Base-by-base conservation (phyloP, 2,329 filamentous ascomycete species). In the Pseudogymnoascus sp. region DNA sequence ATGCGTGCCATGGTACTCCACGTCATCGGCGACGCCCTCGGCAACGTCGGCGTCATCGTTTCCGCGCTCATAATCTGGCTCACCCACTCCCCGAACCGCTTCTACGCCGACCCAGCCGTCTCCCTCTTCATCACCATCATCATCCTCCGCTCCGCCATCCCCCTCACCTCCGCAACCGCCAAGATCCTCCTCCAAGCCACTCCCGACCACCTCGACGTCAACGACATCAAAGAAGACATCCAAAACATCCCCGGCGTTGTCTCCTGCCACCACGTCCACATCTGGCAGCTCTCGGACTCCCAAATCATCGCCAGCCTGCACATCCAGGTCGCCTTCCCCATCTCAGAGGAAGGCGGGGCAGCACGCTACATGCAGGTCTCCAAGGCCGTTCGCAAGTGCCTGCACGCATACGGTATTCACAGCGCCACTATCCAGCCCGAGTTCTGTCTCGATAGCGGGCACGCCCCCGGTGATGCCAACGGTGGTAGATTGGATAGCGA, bases 361-460 rank as follows among this genome's bases (percentile, higher is more conserved):
- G 82, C 84, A 70, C 85, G 87, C 69, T 99, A 97, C 76, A 99
- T 99, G 93, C 83, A 87, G 65, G 82, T 99, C 39, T 91, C 93
- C 17, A 85, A 85, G 63, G 86, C 88, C 62, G 89, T 95, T 15
- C 84, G 92, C 57, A 87, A 87, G 70, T 99, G 94, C 70, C 84
- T 99, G 2, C 94, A 99, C 74, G 92, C 85, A 36, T 97, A 96
- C 69, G 93, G 94, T 61, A 97, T 99, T 66, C 94, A 99, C 77
- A 95, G 90, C 37, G 93, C 92, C 36, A 99, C 94, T 10, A 97
- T 99, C 68, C 94, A 99, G 75, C 94, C 94, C 5, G 94, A 99
- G 74, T 99, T 87, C 68, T 85, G 83, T 65, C 73, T 84, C 26
- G 83, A 84, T 66, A 70, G 75, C 60, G 65, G 64, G 41, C 70